Evolutionary conservation across 1,284 basidiomycete species (phyloP), one percentile per base, ranked within the genome.

Genomic region (Pulveroboletus ridleyi): DNA sequence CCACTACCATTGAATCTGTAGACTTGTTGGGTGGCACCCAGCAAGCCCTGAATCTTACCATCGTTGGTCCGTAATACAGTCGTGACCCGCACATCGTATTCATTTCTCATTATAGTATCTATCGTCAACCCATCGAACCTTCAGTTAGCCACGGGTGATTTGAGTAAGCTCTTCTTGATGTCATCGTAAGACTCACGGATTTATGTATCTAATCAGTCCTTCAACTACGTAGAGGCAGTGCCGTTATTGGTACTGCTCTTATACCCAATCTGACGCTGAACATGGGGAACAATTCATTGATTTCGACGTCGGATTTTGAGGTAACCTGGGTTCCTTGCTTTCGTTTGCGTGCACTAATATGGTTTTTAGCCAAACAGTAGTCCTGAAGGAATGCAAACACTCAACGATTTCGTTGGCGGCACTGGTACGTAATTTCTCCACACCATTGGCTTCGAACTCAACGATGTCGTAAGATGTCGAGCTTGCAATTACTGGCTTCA

Each of bases 41-140:
- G n/a, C 83, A 88, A 35, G 88, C 83, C 33, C 84, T 94, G 63
- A 77, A 81, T 15, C 83, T 94, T 58, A 81, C 75, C 20, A 91
- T 94, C 63, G 79, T 83, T 65, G 86, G 84, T 85, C 58, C 64
- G 74, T 70, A 18, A 64, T 42, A n/a, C 44, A 23, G 23, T 44
- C 6, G 1, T 33, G 46, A 33, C 22, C 13, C 42, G n/a, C 52
- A 20, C 2, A 49, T 9, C 42, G 11, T 54, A 5, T 62, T 68
- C 35, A 64, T 46, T 46, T 54, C 10, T 57, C 44, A 33, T 62
- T 20, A 20, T 64, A 87, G 87, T 90, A 23, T 78, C 82, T 7
- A 89, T 94, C n/a, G 74, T 80, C 71, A 94, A 94, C 73, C 92
- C 91, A 4, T 91, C 89, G 23, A 91, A 86, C 73, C 79, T 94